A percentile compares a stretch with the other conserved stretches of the same genome.
phyloP scores from a whole-genome alignment of 768 basidiomycete genomes.

The Mycena olivaceomarginata region DNA sequence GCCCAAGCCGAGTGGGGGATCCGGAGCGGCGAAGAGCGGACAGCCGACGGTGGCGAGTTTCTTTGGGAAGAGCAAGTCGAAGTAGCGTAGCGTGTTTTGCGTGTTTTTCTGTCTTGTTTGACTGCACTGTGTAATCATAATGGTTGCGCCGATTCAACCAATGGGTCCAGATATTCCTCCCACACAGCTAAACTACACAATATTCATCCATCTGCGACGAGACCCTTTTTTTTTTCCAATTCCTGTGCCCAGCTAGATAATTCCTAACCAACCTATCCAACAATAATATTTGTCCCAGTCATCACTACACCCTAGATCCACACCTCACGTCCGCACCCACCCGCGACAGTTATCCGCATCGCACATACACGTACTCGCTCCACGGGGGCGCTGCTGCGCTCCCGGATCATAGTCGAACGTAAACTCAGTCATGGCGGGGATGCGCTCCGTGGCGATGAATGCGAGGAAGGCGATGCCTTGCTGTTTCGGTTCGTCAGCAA shows the following conservation, averaged over 20 bases:
- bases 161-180: no score
- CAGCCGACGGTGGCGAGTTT: slow-evolving; percentile 58
- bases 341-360: neutral
- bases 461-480: slow-evolving; percentile 46
- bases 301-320: no score
- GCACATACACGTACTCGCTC: slow-evolving; percentile 1
- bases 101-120: no score
- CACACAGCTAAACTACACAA: no score
- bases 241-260: no score
- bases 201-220: no score
- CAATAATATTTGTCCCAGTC: no score
- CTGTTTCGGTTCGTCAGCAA: neutral
- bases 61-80: slow-evolving; percentile 53
- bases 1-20: slow-evolving; percentile 47
- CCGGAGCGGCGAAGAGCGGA: slow-evolving; percentile 43
- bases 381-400: slow-evolving; percentile 3
- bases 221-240: no score
- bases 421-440: slow-evolving; percentile 46
- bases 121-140: no score
- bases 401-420: slow-evolving; percentile 49
- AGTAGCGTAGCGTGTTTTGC: neutral
- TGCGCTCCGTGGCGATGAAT: slow-evolving; percentile 46
- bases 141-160: no score
- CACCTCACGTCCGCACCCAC: slow-evolving; percentile 3
- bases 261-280: no score